Evolutionary conservation across 495 filamentous ascomycete genomes (phyloP), one percentile per base, ranked within the genome.

Genomic region (Trichocladium uniseriatum): DNA sequence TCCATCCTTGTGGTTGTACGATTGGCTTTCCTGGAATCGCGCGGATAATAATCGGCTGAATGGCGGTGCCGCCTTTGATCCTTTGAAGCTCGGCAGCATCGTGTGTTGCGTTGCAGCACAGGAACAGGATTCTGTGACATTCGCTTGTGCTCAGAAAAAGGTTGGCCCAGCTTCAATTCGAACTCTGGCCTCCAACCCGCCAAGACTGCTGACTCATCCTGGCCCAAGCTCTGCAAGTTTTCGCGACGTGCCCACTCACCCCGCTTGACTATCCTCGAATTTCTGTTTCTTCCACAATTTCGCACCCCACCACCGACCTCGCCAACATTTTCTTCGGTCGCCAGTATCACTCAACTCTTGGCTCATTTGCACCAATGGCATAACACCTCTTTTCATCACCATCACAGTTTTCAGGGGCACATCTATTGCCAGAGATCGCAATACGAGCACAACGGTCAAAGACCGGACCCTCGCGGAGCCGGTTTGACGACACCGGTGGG

Each of bases 301-400:
- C 18, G 6, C 34, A 48, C 54, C 49, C 41, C 39, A 40, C 50
- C 28, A 44, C 32, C 34, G 39, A 40, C 42, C 45, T 27, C 24
- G 24, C 15, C 42, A 34, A 51, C 48, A 43, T 51, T 45, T 52
- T 43, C 47, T 48, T 31, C 53, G 31, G 21, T 31, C 56, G 39
- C 59, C 63, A 64, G 59, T 64, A 64, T 64, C 63, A 42, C 52
- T 8, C 53, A 18, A 38, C 11, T 38, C 40, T 46, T 46, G 29
- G 46, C 41, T 31, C 22, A 49, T 43, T 53, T 46, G 45, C 57
- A 49, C 61, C 63, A 66, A 64, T 66, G 22, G 55, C 39, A 56
- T 62, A 44, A 66, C 59, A 62, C 51, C 56, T 41, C 38, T 45
- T 51, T 54, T 37, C 46, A 10, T 45, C 47, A 22, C 22, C 14